phyloP scores from a whole-genome alignment of 495 filamentous ascomycete species.

The Podospora conica region DNA sequence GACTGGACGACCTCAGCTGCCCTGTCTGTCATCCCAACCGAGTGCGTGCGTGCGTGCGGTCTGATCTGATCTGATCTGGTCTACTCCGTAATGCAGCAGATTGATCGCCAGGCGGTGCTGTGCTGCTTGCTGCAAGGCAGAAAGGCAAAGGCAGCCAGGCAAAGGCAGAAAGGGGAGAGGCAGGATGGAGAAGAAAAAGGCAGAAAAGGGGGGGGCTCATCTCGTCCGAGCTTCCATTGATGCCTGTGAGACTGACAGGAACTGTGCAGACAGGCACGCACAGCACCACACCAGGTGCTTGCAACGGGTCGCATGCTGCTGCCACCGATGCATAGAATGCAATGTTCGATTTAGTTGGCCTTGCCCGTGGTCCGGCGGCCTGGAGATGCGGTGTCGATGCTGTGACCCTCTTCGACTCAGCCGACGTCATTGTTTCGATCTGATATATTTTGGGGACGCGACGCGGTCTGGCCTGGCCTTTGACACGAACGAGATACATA shows the following conservation, averaged over 20 bases:
- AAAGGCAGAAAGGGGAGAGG: not conserved
- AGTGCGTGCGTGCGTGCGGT: not conserved
- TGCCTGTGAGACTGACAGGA: not conserved
- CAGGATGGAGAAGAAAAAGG: too few relatives aligned
- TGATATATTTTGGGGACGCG: too few relatives aligned
- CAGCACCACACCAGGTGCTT: not conserved
- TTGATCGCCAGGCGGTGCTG: not conserved
- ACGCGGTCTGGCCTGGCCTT: too few relatives aligned
- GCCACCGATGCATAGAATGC: not conserved
- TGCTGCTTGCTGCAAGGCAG: too few relatives aligned
- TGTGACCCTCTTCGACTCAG: not conserved
- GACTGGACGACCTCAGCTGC: too few relatives aligned
- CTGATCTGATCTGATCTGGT: too few relatives aligned
- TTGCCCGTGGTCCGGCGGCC: not conserved
- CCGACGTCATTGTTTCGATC: not conserved
- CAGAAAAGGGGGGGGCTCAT: not conserved
- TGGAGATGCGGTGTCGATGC: not conserved
- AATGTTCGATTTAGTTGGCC: too few relatives aligned
- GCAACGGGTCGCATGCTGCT: not conserved
- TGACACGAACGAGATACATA: too few relatives aligned
- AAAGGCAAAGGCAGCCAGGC: not conserved
- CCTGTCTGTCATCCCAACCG: not conserved
- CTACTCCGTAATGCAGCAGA: too few relatives aligned
- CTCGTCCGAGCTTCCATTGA: too few relatives aligned
- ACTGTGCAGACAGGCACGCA: not conserved